These are phyloP conservation scores for Fusarium luffae DNA, from an alignment of 2,329 filamentous ascomycete species.

Conservation along the genomic window DNA sequence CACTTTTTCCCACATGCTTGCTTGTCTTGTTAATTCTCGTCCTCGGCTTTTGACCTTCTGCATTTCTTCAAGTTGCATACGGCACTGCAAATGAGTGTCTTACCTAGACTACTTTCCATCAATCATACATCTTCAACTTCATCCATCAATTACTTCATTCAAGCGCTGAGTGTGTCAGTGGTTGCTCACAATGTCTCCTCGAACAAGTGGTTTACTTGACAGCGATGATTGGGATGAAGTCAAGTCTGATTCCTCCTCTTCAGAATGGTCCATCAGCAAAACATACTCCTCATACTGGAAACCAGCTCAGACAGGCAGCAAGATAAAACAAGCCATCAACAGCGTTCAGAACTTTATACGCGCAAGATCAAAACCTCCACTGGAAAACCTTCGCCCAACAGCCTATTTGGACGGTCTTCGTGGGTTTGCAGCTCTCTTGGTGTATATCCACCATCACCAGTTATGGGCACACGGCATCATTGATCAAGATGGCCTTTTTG, in stretches of 20 bases:
- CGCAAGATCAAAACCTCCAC: slow-evolving; percentile 20
- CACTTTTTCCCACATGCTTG: slow-evolving; percentile 36
- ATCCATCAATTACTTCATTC: not conserved
- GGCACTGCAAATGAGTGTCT: not conserved
- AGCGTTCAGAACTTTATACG: slow-evolving; percentile 26
- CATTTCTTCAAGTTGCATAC: slow-evolving; percentile 3
- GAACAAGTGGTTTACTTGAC: slow-evolving; percentile 49
- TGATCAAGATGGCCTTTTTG: slow-evolving; percentile 55
- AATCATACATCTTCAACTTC: slow-evolving; percentile 8
- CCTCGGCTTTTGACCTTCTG: slow-evolving; percentile 29
- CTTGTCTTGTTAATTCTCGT: slow-evolving; percentile 1
- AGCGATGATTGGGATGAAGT: slow-evolving; percentile 51
- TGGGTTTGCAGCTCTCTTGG: slow-evolving; percentile 73
- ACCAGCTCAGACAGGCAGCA: slow-evolving; percentile 37
- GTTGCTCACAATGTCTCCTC: slow-evolving; percentile 46
- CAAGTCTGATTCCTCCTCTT: slow-evolving; percentile 35
- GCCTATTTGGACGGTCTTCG: slow-evolving; percentile 72
- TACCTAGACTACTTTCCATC: slow-evolving; percentile 3
- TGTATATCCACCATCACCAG: slow-evolving; percentile 72
- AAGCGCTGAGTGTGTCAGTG: not conserved
- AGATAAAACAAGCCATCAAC: slow-evolving; percentile 11
- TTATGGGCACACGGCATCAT: slow-evolving; percentile 64
- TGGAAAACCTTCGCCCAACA: slow-evolving; percentile 57
- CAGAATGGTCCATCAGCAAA: slow-evolving; percentile 38
- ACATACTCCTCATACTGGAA: slow-evolving; percentile 42